Evolutionary conservation across 140 eudicot species (phyloP).

Genomic region (Cichorium intybus): DNA sequence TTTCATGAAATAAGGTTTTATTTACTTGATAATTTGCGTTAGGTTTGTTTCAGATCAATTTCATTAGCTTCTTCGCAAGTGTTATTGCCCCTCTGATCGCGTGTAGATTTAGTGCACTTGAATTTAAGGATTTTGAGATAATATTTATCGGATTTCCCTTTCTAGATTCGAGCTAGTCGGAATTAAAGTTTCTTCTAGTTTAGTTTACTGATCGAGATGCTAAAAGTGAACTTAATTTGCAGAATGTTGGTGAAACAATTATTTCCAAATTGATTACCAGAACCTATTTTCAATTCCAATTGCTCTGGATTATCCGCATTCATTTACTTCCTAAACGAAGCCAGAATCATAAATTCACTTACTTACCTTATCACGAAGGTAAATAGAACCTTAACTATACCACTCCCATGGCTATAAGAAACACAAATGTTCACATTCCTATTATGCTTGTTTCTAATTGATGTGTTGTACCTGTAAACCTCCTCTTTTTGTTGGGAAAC

Average conservation of each 20-base stretch:
- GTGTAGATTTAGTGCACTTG: slow-evolving; percentile 12
- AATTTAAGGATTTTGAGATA: slow-evolving; percentile 1
- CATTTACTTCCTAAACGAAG: slow-evolving; percentile 7
- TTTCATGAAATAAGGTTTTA: slow-evolving; percentile 7
- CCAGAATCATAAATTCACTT: slow-evolving; percentile 10
- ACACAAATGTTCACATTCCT: background rate
- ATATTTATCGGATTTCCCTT: background rate
- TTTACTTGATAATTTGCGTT: background rate
- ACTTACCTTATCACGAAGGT: background rate
- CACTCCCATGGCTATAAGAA: too few species aligned
- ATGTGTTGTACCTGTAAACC: background rate
- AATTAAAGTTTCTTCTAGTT: slow-evolving; percentile 7
- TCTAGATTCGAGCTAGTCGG: background rate
- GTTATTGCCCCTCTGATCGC: background rate
- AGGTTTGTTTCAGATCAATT: slow-evolving; percentile 2
- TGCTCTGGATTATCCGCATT: background rate
- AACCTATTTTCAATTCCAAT: background rate
- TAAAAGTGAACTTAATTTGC: slow-evolving; percentile 19
- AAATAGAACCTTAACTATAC: background rate
- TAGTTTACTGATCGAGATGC: slow-evolving; percentile 14
- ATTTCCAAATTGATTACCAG: slow-evolving; percentile 10
- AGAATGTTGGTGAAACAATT: slow-evolving; percentile 5
- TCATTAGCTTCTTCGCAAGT: background rate
- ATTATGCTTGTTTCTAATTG: slow-evolving; percentile 12
- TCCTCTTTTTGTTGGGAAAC: background rate